These are phyloP conservation scores for Pseudogymnoascus sp. DNA, from an alignment of 2,329 filamentous ascomycete species.

Conservation along the genomic window DNA sequence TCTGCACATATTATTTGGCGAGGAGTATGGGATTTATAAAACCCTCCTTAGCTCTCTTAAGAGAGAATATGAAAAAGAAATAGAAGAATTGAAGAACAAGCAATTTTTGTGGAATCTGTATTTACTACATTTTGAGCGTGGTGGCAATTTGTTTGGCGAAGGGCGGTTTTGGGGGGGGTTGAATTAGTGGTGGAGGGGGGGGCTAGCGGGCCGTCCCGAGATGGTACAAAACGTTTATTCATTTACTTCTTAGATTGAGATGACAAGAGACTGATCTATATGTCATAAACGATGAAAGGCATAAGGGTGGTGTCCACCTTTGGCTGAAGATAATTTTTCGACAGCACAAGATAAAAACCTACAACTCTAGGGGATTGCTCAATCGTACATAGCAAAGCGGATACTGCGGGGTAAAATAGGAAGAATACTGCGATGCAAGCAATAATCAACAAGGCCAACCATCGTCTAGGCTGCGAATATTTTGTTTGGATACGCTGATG, in stretches of 20 bases:
- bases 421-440: not conserved
- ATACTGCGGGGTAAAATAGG: not conserved
- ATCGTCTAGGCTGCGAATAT: not conserved
- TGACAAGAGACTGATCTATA: not conserved
- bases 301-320: not conserved
- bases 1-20: slow-evolving; percentile 1
- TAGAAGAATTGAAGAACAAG: not conserved
- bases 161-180: not conserved
- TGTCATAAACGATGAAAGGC: not conserved
- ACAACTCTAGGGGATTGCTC: not conserved
- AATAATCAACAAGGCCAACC: not conserved
- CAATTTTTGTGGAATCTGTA: not conserved
- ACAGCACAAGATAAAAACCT: not conserved
- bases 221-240: not conserved
- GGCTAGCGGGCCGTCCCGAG: not conserved
- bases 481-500: not conserved
- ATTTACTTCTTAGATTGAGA: too few species aligned
- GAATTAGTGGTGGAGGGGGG: not conserved
- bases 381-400: not conserved
- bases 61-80: not conserved
- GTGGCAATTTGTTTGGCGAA: not conserved
- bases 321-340: not conserved
- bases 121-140: not conserved
- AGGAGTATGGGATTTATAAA: not conserved
- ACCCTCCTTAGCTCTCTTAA: not conserved